Evolutionary conservation across 305 asterid species (phyloP), one percentile per base, ranked within the genome.

Genomic region (Fraxinus floribunda): DNA sequence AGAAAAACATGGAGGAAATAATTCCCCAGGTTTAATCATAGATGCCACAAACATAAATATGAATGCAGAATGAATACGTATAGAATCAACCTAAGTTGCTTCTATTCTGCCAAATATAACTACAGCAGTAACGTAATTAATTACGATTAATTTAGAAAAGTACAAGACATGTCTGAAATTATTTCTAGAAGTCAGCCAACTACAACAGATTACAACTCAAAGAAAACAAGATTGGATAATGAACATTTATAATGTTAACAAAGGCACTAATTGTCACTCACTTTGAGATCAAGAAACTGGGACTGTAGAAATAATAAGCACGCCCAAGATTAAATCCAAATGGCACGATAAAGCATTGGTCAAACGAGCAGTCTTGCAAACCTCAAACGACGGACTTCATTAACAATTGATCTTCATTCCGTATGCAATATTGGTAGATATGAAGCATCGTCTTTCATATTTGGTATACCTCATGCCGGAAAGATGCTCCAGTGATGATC

Each of bases 401-500:
- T 78, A 76, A 77, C 75, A 55, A 72, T 1, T 71, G 76, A 71
- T 16, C 46, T 71, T 18, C 10, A 16, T 34, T 30, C 76, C 6
- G 6, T n/a, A 2, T 78, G 55, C n/a, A 44, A 44, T 64, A 57
- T 70, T 36, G 11, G 68, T 1, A 15, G 30, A 38, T 30, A 7
- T 16, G 34, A 22, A 38, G 38, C 24, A 22, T 22, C 68, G 6
- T 76, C 78, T 32, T 35, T 34, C 18, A 4, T 34, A 78, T 9
- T 44, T n/a, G 16, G 35, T 44, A 26, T 15, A 38, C 35, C 73
- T 88, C 86, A 86, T 7, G 90, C 86, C 62, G 92, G 71, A 79
- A 95, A 94, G 81, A 92, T 80, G 87, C 88, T 74, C 97, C 98
- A 96, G 81, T 88, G 95, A 86, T 90, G 90, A 77, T 94, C 97